Base-by-base conservation (phyloP, 257 asterid genomes). In the Verbena officinalis region DNA sequence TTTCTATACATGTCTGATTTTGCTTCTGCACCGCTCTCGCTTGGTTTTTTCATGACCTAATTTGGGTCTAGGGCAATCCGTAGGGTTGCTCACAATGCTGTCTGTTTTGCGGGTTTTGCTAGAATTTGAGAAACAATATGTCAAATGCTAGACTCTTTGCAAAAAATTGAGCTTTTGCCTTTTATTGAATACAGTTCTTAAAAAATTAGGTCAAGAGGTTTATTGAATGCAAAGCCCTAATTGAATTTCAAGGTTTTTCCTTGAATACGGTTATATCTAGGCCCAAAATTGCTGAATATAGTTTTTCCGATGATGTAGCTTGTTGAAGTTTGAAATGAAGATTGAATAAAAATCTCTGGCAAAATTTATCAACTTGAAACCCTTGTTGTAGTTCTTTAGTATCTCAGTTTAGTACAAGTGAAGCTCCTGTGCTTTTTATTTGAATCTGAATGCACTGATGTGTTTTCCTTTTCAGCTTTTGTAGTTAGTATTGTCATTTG, bases 111-210 rank as follows among this genome's bases (percentile, higher is more conserved):
- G 33, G 5, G 13, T 38, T 46, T 43, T 40, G n/a, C 62, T 54
- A 7, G 65, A 54, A 23, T 27, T 72, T 31, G 40, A 36, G 20
- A 30, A 44, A 51, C 0, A 22, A 17, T 10, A 20, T 15, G 38
- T 39, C 11, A 11, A 43, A 42, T 69, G n/a, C n/a, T n/a, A n/a
- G n/a, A n/a, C n/a, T 54, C 59, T 67, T 17, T 61, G 24, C 66
- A 0, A 34, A 46, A 52, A 24, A 27, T 58, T 61, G 53, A 52
- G 45, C 33, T 61, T 44, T 16, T 19, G 50, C 14, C 14, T 69
- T 60, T 49, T 52, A 22, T 20, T 39, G 36, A 68, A 11, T 67
- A 11, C 16, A 16, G 33, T 27, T 27, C 5, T 27, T 2, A 27
- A 27, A 27, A 27, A 27, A n/a, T 20, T 68, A 31, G 15, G 46